Conservation (phyloP, 352 stramenopile genomes). For the Sclerospora graminicola region DNA sequence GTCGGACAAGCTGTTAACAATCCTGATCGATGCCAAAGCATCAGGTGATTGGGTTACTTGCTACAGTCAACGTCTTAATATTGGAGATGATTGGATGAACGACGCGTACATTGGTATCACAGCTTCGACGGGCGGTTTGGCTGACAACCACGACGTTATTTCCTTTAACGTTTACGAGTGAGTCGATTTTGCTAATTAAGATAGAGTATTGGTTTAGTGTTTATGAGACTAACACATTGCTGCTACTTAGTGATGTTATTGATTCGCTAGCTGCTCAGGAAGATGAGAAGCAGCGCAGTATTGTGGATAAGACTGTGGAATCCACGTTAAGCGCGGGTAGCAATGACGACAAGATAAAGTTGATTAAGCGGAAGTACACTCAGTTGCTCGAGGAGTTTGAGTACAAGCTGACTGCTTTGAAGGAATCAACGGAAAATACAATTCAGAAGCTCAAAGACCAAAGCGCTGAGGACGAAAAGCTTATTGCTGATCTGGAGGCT, state of each 20-base stretch:
- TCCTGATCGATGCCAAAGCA: slow-evolving; percentile 67
- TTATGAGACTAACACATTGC: slow-evolving; percentile 6
- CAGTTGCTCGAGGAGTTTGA: slow-evolving; percentile 80
- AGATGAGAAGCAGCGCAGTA: slow-evolving; percentile 56
- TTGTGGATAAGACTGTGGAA: slow-evolving; percentile 40
- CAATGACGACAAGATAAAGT: slow-evolving; percentile 47
- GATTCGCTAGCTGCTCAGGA: slow-evolving; percentile 35
- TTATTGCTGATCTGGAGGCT: slow-evolving; percentile 58
- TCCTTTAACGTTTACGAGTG: slow-evolving; percentile 70
- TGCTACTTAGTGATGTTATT: slow-evolving; percentile 39
- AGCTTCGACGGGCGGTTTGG: slow-evolving; percentile 70
- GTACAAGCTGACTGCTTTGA: slow-evolving; percentile 71
- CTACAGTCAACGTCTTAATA: slow-evolving; percentile 37
- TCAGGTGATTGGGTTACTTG: slow-evolving; percentile 66
- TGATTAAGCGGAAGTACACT: slow-evolving; percentile 71
- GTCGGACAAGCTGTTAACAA: slow-evolving; percentile 43
- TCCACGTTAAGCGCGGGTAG: slow-evolving; percentile 35
- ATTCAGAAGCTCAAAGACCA: slow-evolving; percentile 73
- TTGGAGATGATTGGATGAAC: slow-evolving; percentile 47
- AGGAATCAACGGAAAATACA: slow-evolving; percentile 76
- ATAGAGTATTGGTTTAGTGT: neutral
- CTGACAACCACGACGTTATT: slow-evolving; percentile 80
- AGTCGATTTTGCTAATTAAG: slow-evolving; percentile 9
- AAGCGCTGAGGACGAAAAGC: slow-evolving; percentile 50
- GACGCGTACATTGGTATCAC: slow-evolving; percentile 63